A percentile compares a stretch with the other conserved stretches of the same genome.
Evolutionary conservation across 1,284 basidiomycete species (phyloP).

Genomic region (Microstroma glucosiphilum): DNA sequence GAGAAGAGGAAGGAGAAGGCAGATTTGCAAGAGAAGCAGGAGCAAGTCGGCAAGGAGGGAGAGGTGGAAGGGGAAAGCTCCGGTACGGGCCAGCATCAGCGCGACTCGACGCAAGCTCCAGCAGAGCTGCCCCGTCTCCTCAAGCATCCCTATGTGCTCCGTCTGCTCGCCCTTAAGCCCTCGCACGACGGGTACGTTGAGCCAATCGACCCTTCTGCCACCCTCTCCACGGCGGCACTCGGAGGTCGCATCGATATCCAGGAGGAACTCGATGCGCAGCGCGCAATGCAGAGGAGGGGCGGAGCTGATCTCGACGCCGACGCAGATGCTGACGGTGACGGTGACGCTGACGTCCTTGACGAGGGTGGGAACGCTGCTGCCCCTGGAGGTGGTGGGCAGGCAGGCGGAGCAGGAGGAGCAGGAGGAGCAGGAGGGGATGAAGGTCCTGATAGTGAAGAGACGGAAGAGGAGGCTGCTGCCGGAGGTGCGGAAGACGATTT

Average conservation of each 20-base stretch:
- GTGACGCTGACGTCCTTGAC: not conserved
- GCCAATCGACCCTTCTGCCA: not conserved
- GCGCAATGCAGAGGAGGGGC: not conserved
- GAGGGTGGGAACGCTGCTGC: not conserved
- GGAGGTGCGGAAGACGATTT: not conserved
- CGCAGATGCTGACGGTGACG: not conserved
- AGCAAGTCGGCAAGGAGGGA: not conserved
- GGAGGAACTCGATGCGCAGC: conserved; percentile 1
- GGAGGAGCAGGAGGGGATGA: not conserved
- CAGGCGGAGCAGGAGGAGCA: not conserved
- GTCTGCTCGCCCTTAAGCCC: not conserved
- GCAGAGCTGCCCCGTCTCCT: not conserved
- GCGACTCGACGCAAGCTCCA: not conserved
- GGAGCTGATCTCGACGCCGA: not conserved
- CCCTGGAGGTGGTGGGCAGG: not conserved
- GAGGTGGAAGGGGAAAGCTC: not conserved
- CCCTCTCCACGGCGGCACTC: not conserved
- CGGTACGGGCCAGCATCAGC: too few relatives aligned
- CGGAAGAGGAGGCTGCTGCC: not conserved
- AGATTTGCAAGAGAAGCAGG: not conserved
- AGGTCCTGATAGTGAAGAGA: not conserved
- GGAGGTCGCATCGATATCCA: not conserved
- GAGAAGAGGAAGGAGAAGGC: not conserved
- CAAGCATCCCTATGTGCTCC: not conserved
- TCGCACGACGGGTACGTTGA: conserved; percentile 1